Conservation (phyloP, 768 basidiomycete species). For the Lactarius pseudohatsudake region DNA sequence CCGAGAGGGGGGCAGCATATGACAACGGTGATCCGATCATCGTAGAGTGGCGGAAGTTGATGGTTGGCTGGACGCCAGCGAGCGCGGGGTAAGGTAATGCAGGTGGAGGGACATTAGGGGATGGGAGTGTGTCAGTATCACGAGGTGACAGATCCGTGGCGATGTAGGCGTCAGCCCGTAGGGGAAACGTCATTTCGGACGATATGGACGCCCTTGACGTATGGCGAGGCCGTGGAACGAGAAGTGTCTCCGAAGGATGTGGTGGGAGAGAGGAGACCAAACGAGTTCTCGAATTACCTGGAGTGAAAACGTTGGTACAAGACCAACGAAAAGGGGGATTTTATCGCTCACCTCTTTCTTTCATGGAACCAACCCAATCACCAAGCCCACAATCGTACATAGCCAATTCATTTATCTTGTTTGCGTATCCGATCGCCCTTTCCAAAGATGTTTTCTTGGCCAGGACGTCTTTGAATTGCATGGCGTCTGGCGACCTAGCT, state of each 20-base stretch:
- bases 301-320: constrained; percentile 2
- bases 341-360: constrained; percentile 50
- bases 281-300: constrained; percentile 25
- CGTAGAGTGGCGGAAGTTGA: constrained; percentile 24
- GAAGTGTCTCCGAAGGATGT: not conserved
- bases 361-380: constrained; percentile 69
- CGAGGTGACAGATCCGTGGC: constrained; percentile 66
- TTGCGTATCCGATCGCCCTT: constrained; percentile 69
- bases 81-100: constrained; percentile 74
- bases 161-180: constrained; percentile 70
- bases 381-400: constrained; percentile 71
- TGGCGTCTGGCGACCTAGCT: constrained; percentile 56
- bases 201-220: constrained; percentile 69
- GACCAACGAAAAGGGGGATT: constrained; percentile 4
- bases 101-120: constrained; percentile 54
- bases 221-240: constrained; percentile 55
- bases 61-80: constrained; percentile 37
- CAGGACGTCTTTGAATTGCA: constrained; percentile 68
- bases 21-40: constrained; percentile 12
- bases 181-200: constrained; percentile 78
- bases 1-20: constrained; percentile 2
- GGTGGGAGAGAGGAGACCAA: constrained; percentile 7
- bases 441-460: constrained; percentile 57
- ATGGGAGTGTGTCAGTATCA: constrained; percentile 45
- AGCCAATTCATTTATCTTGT: constrained; percentile 81